These are phyloP conservation scores for Podaxis mareebaensis DNA, from an alignment of 768 basidiomycete genomes.

Conservation along the genomic window DNA sequence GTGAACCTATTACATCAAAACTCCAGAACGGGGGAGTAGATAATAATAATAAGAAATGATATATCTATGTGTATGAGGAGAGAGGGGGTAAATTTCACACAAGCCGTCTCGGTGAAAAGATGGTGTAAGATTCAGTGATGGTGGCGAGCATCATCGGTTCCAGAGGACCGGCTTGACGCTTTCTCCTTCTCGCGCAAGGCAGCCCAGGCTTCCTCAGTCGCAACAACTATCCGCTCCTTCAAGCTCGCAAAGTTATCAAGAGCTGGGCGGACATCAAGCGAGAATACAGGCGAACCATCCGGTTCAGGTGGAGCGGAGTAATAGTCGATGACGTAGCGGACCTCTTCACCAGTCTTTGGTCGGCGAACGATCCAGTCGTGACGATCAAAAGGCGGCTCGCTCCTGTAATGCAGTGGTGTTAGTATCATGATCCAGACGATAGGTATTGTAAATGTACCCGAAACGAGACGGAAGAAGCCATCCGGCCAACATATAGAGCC, in stretches of 20 bases:
- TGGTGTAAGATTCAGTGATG: background rate
- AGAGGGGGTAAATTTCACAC: background rate
- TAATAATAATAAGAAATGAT: background rate
- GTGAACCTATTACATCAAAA: no score
- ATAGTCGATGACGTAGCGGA: conserved; percentile 98
- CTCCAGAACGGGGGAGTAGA: background rate
- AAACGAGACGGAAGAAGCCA: conserved; percentile 88
- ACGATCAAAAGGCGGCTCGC: conserved; percentile 93
- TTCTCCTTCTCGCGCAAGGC: conserved; percentile 35
- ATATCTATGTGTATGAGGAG: background rate
- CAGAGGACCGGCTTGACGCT: background rate
- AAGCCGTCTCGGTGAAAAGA: background rate
- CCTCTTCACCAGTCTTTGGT: conserved; percentile 74
- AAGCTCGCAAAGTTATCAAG: conserved; percentile 82
- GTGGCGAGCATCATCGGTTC: background rate
- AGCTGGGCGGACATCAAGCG: conserved; percentile 93
- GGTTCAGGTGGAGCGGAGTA: conserved; percentile 89
- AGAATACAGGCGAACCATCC: conserved; percentile 93
- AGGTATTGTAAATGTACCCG: conserved; percentile 56
- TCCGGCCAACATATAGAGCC: conserved; percentile 82
- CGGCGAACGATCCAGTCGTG: conserved; percentile 97
- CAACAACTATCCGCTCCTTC: conserved; percentile 68
- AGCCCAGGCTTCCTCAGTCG: conserved; percentile 70
- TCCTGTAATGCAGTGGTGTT: conserved; percentile 43
- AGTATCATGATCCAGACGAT: background rate